Conservation (phyloP, 2,329 filamentous ascomycete species). For the Trichophyton benhamiae region DNA sequence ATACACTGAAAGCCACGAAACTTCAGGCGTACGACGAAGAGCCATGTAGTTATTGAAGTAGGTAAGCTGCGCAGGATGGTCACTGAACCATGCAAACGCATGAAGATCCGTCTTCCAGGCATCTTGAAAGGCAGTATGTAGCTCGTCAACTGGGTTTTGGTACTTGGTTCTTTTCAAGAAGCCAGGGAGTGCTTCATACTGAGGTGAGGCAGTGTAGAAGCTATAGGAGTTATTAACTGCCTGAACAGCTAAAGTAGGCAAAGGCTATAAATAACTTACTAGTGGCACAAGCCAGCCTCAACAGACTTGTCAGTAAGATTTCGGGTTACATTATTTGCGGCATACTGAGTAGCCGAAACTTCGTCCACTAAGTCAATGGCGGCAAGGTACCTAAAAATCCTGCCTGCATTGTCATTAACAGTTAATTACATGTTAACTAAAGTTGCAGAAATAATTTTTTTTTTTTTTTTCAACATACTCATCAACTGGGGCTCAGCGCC, state of each 20-base stretch:
- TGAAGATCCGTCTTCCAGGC: constrained; percentile 16
- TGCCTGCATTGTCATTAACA: constrained; percentile 7
- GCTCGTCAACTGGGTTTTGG: constrained; percentile 19
- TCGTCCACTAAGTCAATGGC: constrained; percentile 12
- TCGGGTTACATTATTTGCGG: constrained; percentile 1
- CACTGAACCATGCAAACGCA: constrained; percentile 20
- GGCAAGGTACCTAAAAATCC: constrained; percentile 15
- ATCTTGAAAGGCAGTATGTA: constrained; percentile 21
- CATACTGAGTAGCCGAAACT: background rate
- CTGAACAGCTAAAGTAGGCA: background rate
- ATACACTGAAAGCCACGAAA: background rate
- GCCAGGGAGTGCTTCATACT: constrained; percentile 15
- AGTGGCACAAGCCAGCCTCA: constrained; percentile 17
- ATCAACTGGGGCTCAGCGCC: background rate
- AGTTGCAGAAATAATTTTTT: background rate
- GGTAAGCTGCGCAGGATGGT: constrained; percentile 12
- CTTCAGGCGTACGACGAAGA: background rate
- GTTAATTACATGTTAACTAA: background rate
- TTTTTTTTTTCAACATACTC: background rate
- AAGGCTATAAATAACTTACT: constrained; percentile 6
- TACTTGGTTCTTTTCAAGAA: constrained; percentile 21
- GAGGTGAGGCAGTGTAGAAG: background rate
- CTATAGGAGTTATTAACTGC: background rate
- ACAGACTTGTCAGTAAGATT: constrained; percentile 16
- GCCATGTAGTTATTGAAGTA: constrained; percentile 1